Evolutionary conservation across 1,139 yeast species (phyloP), one percentile per base, ranked within the genome.

Genomic region (Petasospora rhodanensis): DNA sequence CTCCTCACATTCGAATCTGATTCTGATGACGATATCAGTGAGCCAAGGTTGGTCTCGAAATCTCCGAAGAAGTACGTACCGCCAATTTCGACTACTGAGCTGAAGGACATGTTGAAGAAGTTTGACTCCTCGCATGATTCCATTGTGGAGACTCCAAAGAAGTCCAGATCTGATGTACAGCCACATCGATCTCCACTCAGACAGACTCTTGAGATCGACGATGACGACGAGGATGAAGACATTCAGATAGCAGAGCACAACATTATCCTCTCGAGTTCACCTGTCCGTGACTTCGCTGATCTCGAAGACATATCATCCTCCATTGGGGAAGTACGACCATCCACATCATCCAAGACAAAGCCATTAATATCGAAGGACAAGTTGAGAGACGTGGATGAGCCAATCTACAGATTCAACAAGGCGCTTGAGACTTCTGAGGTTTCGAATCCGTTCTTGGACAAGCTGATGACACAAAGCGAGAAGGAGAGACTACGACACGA

Each of bases 391-490:
- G 7, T 12, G 6, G n/a, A 14, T 5, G 24, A 18, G 6, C 23
- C 26, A 10, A 26, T 22, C 4, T 25, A 29, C 24, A 31, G 28
- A 7, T 20, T 18, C 11, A 38, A 34, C 24, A 32, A 25, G 17
- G 9, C 28, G 3, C 14, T 22, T 2, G 33, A 28, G 11, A 22
- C 24, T 7, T 27, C 32, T n/a, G 20, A 28, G 12, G 12, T 14
- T 3, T 22, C 36, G 3, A 44, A 41, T 26, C 31, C 41, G 8
- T 37, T 43, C 14, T 10, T 41, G 18, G 22, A 40, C 13, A 34
- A 31, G 22, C 25, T 41, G 2, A 19, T 36, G 17, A 12, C 20
- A 7, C 19, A 16, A 20, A 33, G 31, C 4, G 21, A 23, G 5
- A n/a, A 16, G 4, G 27, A 15, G 1, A 20, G 34, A 23, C 20